Evolutionary conservation across 345 rosid genomes (phyloP), one percentile per base, ranked within the genome.

Genomic region (Erodium maritimum): DNA sequence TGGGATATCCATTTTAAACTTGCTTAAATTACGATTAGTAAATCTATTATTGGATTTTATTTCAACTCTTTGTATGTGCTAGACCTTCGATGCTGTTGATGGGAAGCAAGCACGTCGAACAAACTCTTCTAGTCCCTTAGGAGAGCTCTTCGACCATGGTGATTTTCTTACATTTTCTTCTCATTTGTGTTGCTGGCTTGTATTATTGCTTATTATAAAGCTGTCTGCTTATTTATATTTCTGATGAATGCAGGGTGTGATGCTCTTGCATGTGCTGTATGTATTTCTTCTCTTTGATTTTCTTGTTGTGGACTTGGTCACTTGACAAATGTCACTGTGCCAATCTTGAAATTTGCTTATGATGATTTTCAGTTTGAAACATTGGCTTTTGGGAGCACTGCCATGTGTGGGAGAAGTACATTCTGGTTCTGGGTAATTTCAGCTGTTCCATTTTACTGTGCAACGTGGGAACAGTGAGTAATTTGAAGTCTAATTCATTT

Each of bases 51-150:
- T 60, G 57, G 21, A n/a, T 48, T 50, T 51, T 55, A 18, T 50
- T 19, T 61, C 51, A 55, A 29, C 55, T 8, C 16, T 18, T 68
- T 65, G 57, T 66, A 14, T 42, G 48, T 11, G 5, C 37, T 42
- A 94, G 99, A 94, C 99, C 57, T 94, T 94, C 75, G 99, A 94
- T 78, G 95, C 90, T 63, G 88, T 94, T 72, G 99, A 90, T 73
- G 99, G 99, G 52, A 94, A 94, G 69, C 99, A 94, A 90, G 97
- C 99, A 21, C 78, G 97, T 5, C 71, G 97, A 66, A 93, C 97
- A 25, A 87, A 73, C 61, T 93, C 97, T 8, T 74, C 88, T 29
- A 87, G 97, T 67, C 97, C 99, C 56, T 62, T 93, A 42, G 95
- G 97, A 65, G 96, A 93, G 77, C 97, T 93, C 58, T 89, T 87